Evolutionary conservation across 768 basidiomycete genomes (phyloP).

Genomic region (Leccinum fibrillosum): DNA sequence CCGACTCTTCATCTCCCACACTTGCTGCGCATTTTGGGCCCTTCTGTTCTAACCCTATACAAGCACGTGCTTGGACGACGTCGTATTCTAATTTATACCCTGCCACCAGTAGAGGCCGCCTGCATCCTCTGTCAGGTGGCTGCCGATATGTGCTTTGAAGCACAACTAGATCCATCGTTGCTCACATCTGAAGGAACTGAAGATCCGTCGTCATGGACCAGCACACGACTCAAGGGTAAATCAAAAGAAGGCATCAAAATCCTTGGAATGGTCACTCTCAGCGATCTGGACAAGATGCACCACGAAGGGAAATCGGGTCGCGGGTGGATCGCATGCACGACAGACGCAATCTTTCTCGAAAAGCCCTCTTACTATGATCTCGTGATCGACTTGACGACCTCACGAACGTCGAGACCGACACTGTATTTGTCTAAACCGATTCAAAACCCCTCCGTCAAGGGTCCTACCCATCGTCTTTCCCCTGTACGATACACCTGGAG

Average conservation of each 20-base stretch:
- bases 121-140: conserved; percentile 62
- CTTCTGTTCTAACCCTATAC: conserved; percentile 73
- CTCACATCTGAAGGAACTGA: conserved; percentile 21
- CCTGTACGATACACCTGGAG: conserved; percentile 79
- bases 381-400: conserved; percentile 73
- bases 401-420: conserved; percentile 59
- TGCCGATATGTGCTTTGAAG: conserved; percentile 64
- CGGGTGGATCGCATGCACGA: conserved; percentile 87
- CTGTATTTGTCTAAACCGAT: conserved; percentile 58
- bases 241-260: conserved; percentile 56
- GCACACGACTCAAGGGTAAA: conserved; percentile 36
- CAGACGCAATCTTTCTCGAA: conserved; percentile 82
- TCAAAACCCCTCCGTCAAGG: conserved; percentile 33
- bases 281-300: conserved; percentile 62
- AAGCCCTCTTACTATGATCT: conserved; percentile 78
- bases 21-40: conserved; percentile 72
- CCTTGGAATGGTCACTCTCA: conserved; percentile 77
- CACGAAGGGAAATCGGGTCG: conserved; percentile 54
- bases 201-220: conserved; percentile 30
- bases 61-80: conserved; percentile 74
- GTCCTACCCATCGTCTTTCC: conserved; percentile 54
- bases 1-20: conserved; percentile 75
- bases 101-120: conserved; percentile 76
- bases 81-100: conserved; percentile 75
- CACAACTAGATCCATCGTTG: conserved; percentile 27